A percentile compares a stretch with the other conserved stretches of the same genome.
These are phyloP conservation scores for Neoboletus brunneissimus DNA, from an alignment of 768 basidiomycete species.

Conservation along the genomic window DNA sequence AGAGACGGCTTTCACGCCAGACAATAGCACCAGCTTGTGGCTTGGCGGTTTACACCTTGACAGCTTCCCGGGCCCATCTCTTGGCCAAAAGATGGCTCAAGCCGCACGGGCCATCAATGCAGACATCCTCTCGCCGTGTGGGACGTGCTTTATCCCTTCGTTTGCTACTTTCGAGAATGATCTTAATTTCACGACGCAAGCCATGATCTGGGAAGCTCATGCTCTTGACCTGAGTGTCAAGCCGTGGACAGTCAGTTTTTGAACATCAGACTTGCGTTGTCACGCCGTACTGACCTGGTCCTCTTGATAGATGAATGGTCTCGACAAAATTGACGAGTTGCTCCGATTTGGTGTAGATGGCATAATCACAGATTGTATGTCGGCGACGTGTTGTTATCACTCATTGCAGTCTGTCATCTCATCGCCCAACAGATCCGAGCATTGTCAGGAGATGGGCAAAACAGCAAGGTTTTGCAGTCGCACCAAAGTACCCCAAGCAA, in stretches of 20 bases:
- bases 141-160: constrained; percentile 38
- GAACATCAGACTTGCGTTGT: background rate
- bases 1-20: constrained; percentile 39
- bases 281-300: background rate
- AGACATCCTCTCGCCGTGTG: constrained; percentile 63
- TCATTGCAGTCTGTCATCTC: background rate
- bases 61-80: constrained; percentile 58
- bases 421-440: constrained; percentile 43
- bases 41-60: constrained; percentile 63
- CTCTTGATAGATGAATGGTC: constrained; percentile 50
- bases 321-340: constrained; percentile 61
- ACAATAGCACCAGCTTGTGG: constrained; percentile 57
- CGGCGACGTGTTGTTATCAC: background rate
- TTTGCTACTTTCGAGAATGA: constrained; percentile 44
- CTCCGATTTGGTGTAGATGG: constrained; percentile 65
- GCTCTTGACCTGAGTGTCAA: constrained; percentile 58
- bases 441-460: constrained; percentile 55
- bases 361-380: constrained; percentile 69
- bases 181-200: constrained; percentile 59
- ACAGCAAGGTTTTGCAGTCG: constrained; percentile 49
- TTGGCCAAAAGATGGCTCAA: constrained; percentile 58
- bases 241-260: constrained; percentile 65
- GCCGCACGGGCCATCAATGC: constrained; percentile 66
- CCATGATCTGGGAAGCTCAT: constrained; percentile 69
- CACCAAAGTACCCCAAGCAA: constrained; percentile 57